Evolutionary conservation across 2,329 filamentous ascomycete species (phyloP).

Genomic region (Eutypa lata): DNA sequence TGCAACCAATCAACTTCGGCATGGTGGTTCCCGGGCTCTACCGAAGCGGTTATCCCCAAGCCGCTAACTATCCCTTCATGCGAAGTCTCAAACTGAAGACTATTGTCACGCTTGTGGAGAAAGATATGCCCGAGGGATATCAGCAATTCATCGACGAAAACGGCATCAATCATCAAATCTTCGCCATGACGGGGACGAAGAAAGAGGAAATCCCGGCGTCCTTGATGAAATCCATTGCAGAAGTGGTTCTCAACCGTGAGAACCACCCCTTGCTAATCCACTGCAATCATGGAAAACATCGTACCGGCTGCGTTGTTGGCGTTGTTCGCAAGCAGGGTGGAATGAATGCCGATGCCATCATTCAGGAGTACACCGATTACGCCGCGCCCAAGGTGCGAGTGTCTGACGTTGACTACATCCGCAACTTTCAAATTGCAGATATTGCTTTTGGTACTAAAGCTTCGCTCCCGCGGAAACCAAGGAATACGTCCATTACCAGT

Average conservation of each 20-base stretch:
- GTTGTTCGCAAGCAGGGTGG: conserved; percentile 71
- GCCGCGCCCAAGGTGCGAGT: conserved; percentile 59
- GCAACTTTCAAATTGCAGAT: conserved; percentile 41
- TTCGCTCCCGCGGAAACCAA: background rate
- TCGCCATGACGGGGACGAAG: conserved; percentile 86
- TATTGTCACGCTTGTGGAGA: conserved; percentile 68
- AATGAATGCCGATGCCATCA: conserved; percentile 58
- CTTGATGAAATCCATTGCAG: conserved; percentile 69
- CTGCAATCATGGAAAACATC: conserved; percentile 92
- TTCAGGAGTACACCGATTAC: conserved; percentile 72
- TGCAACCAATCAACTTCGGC: conserved; percentile 68
- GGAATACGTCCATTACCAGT: too few species aligned
- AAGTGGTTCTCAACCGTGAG: conserved; percentile 64
- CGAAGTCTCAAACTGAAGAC: conserved; percentile 69
- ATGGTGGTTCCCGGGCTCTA: conserved; percentile 72
- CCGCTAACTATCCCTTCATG: conserved; percentile 69
- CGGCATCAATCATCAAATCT: conserved; percentile 68
- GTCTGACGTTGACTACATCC: conserved; percentile 58
- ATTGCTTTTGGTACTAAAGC: conserved; percentile 20
- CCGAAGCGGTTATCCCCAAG: conserved; percentile 75
- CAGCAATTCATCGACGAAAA: conserved; percentile 61
- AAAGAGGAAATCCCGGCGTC: conserved; percentile 65
- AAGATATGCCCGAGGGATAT: conserved; percentile 54
- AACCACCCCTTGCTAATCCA: conserved; percentile 84
- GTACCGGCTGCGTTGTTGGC: conserved; percentile 85